Percentiles rank a stretch among this genome's conserved stretches.
phyloP scores from a whole-genome alignment of 306 rosid species.

The Cucurbita pepo region DNA sequence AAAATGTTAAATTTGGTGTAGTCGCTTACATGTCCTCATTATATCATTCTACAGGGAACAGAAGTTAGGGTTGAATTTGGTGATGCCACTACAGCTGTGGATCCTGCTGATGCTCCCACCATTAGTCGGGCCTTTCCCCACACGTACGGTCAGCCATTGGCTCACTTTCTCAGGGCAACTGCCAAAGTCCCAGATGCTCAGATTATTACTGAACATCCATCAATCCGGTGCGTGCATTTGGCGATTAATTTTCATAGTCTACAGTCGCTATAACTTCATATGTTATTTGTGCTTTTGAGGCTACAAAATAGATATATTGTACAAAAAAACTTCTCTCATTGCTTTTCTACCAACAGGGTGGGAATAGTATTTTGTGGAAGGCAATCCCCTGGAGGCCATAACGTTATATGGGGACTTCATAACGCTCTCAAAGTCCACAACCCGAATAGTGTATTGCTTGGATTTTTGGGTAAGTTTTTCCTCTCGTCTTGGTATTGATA shows the following conservation, averaged over 20 bases:
- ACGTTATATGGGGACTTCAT: slow-evolving; percentile 87
- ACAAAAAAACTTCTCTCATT: neutral
- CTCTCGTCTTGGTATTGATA: neutral
- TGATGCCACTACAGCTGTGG: slow-evolving; percentile 64
- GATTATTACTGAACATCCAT: slow-evolving; percentile 68
- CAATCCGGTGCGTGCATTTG: slow-evolving; percentile 32
- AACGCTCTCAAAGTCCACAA: slow-evolving; percentile 74
- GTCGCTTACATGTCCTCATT: neutral
- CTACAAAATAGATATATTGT: neutral
- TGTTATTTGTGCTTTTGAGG: neutral
- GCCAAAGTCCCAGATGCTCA: slow-evolving; percentile 91
- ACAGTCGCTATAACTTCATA: neutral
- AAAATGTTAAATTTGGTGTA: neutral
- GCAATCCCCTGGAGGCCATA: slow-evolving; percentile 99
- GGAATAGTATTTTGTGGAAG: slow-evolving; percentile 92
- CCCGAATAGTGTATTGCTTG: slow-evolving; percentile 53
- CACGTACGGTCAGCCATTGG: slow-evolving; percentile 80
- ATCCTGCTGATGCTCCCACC: slow-evolving; percentile 50
- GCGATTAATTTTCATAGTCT: neutral
- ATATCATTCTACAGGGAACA: slow-evolving; percentile 45
- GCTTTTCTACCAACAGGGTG: slow-evolving; percentile 32
- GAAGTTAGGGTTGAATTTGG: slow-evolving; percentile 95
- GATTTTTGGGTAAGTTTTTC: slow-evolving; percentile 59
- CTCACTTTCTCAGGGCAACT: slow-evolving; percentile 91
- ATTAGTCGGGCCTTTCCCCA: slow-evolving; percentile 55